These are phyloP conservation scores for Stephanodiscus triporus DNA, from an alignment of 108 stramenopile species.

Conservation along the genomic window DNA sequence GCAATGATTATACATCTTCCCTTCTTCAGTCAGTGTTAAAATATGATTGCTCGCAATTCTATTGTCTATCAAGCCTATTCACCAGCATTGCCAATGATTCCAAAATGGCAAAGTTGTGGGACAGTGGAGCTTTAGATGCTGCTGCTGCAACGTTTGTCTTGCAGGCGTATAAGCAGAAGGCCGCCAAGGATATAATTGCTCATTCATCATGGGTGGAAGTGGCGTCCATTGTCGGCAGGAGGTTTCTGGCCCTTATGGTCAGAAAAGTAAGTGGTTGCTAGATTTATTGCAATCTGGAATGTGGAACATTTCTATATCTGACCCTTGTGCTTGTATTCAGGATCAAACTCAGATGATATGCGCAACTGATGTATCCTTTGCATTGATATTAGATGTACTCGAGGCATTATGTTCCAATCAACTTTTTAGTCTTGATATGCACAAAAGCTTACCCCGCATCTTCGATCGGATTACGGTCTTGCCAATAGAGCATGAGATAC, in stretches of 20 bases:
- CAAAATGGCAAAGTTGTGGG: slow-evolving; percentile 20
- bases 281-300: background rate
- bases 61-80: slow-evolving; percentile 13
- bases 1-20: background rate
- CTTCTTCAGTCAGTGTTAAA: slow-evolving; percentile 32
- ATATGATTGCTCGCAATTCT: slow-evolving; percentile 42
- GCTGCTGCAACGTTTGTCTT: slow-evolving; percentile 32
- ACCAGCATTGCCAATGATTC: slow-evolving; percentile 3
- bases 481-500: slow-evolving; percentile 17
- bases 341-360: background rate
- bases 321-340: background rate
- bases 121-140: slow-evolving; percentile 20
- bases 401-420: slow-evolving; percentile 11
- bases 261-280: slow-evolving; percentile 15
- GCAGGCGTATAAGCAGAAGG: slow-evolving; percentile 13
- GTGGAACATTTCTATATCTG: background rate
- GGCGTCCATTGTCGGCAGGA: slow-evolving; percentile 9
- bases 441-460: slow-evolving; percentile 7
- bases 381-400: slow-evolving; percentile 20
- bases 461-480: slow-evolving; percentile 7
- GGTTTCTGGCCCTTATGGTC: slow-evolving; percentile 14
- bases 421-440: slow-evolving; percentile 8
- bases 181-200: slow-evolving; percentile 1
- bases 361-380: background rate
- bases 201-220: background rate